Base-by-base conservation (phyloP, 2,329 filamentous ascomycete species). In the Stagonosporopsis cucurbitacearum region DNA sequence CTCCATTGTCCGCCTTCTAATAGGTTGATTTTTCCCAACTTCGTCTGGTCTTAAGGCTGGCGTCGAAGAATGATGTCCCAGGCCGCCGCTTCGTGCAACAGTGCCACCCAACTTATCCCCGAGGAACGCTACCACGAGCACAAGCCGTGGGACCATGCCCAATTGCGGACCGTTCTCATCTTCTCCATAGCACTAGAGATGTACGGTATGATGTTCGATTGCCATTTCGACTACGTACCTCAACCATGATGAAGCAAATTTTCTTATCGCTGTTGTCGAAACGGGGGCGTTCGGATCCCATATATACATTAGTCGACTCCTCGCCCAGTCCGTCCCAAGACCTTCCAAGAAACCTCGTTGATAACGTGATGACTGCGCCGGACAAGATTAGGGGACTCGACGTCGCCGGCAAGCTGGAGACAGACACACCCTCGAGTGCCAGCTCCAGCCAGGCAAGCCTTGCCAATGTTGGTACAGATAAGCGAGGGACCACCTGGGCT, bases 401-500 rank as follows among this genome's bases (percentile, higher is more conserved):
- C 6, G 57, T 59, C 37, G 48, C 59, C 35, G 54, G 61, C 11
- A 72, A 72, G 47, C 43, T 56, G 6, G 59, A 69, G n/a, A 41
- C 49, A 26, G 55, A 65, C 39, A n/a, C 64, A 11, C 58, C 48
- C 8, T 59, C 54, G 7, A 69, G 65, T 51, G 50, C 53, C 23
- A 66, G 57, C 46, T 59, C 53, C 40, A 72, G 64, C 46, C 57
- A 64, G 11, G 57, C 54, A 8, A 59, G 55, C 11, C 46, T 58
- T 36, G 23, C 49, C 46, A 63, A 59, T 33, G 28, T 42, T 36
- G 45, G 39, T 23, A 30, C 26, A 20, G 62, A 41, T 23, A 57
- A 55, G 44, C 58, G 57, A 36, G 67, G 67, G 6, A 66, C 67
- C 23, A 72, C 76, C 40, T 80, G 78, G 58, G 70, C 62, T 20